Base-by-base conservation (phyloP, 345 rosid genomes). In the Hibiscus mutabilis region DNA sequence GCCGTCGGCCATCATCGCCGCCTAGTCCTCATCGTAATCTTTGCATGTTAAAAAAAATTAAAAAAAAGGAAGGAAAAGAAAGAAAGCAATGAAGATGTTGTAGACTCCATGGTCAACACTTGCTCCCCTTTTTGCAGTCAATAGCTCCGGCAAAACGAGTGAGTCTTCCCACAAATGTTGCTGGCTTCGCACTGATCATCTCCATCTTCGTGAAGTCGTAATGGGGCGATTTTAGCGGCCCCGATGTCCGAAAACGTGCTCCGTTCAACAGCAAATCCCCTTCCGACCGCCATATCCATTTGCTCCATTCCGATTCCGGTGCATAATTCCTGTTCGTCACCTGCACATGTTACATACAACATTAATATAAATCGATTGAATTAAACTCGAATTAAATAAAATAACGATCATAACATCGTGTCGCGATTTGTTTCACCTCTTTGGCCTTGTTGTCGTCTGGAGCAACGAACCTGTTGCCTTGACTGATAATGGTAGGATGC, bases 401-500 rank as follows among this genome's bases (percentile, higher is more conserved):
- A 42, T 42, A 10, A 42, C 14, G 12, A 37, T 37, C 42, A 1
- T 37, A 37, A 37, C 42, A 42, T 42, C 11, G 9, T 42, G 14
- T 11, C 14, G 46, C 14, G 3, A 42, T 11, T 42, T 3, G 3
- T 13, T 42, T 42, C 46, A 42, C 46, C 56, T 51, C 56, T 51
- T 51, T 51, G 9, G 56, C 78, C 40, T 12, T 4, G 11, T 13
- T 15, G 58, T 84, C 80, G 62, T 66, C 11, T 2, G 92, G 90
- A 66, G 97, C 94, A 6, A 84, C 82, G 83, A 87, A 91, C 31
- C 92, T 74, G 73, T 91, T 87, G 35, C 97, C 97, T 68, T 87
- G 89, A 79, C 97, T 87, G 61, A 88, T 74, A 58, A 88, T 84
- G 52, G 90, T 91, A 0, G 97, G 97, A 47, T 75, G 44, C 64